These are phyloP conservation scores for Pseudogymnoascus sp. DNA, from an alignment of 2,329 filamentous ascomycete genomes.

Conservation along the genomic window DNA sequence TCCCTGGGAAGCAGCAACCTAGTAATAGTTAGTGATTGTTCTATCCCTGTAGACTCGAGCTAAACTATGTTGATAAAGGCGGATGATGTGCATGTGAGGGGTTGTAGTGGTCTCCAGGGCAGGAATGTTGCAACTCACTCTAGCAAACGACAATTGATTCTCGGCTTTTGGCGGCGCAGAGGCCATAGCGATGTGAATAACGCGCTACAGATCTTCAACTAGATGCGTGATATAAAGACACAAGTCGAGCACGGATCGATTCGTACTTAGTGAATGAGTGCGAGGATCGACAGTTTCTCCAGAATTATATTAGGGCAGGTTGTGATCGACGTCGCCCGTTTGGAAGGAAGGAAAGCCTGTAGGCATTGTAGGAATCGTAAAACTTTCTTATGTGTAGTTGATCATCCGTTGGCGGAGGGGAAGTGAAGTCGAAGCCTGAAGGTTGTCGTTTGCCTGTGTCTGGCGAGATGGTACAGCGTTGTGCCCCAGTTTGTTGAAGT, in stretches of 20 bases:
- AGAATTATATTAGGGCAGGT: constrained; percentile 30
- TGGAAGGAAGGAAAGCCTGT: constrained; percentile 21
- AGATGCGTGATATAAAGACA: constrained; percentile 5
- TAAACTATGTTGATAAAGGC: constrained; percentile 4
- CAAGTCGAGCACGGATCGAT: not conserved
- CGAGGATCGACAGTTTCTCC: constrained; percentile 11
- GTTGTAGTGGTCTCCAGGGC: constrained; percentile 4
- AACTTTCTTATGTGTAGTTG: constrained; percentile 2
- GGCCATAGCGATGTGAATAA: constrained; percentile 35
- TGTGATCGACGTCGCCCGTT: constrained; percentile 30
- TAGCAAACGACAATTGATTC: constrained; percentile 62
- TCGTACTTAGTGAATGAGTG: constrained; percentile 4
- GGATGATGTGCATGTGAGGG: constrained; percentile 15
- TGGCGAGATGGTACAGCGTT: constrained; percentile 10
- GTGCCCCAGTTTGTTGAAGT: not conserved
- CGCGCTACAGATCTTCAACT: constrained; percentile 7
- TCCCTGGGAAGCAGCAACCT: constrained; percentile 45
- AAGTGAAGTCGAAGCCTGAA: not conserved
- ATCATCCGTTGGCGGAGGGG: constrained; percentile 1
- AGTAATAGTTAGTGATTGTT: constrained; percentile 12
- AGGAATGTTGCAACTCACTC: not conserved
- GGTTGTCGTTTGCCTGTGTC: constrained; percentile 7
- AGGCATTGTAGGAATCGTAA: constrained; percentile 26
- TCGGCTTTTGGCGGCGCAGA: constrained; percentile 40
- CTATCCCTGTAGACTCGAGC: not conserved